A percentile compares a stretch with the other conserved stretches of the same genome.
Conservation (phyloP, 1,284 basidiomycete genomes). For the Microbotryum scabiosae region DNA sequence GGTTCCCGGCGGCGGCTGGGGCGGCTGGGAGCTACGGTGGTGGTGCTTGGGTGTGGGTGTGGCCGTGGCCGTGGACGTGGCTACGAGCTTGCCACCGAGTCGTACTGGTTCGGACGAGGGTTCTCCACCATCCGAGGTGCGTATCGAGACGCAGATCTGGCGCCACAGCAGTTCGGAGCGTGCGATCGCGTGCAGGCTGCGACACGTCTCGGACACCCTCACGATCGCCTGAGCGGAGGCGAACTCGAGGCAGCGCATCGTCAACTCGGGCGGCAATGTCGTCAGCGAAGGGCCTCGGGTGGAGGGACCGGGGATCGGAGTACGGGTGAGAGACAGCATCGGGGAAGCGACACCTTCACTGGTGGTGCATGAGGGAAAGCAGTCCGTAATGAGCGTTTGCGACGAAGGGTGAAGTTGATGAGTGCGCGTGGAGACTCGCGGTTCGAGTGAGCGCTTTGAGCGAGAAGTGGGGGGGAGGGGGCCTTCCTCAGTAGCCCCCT, state of each 20-base stretch:
- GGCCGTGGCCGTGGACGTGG: too few relatives aligned
- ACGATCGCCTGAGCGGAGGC: slow-evolving; percentile 17
- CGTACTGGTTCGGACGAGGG: not conserved
- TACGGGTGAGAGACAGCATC: too few relatives aligned
- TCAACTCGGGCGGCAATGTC: slow-evolving; percentile 23
- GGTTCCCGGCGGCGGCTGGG: not conserved
- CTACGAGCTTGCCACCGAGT: not conserved
- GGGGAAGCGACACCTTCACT: too few relatives aligned
- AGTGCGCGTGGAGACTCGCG: too few relatives aligned
- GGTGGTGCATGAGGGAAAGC: too few relatives aligned
- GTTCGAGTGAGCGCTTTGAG: too few relatives aligned
- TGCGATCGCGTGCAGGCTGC: not conserved
- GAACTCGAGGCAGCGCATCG: slow-evolving; percentile 6
- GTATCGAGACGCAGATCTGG: not conserved
- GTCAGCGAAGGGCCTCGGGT: not conserved
- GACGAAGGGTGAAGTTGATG: too few relatives aligned
- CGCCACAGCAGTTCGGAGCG: not conserved
- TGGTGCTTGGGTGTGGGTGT: not conserved
- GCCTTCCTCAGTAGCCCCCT: too few relatives aligned
- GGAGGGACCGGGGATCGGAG: too few relatives aligned
- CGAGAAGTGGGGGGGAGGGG: too few relatives aligned
- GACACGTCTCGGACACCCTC: slow-evolving; percentile 3
- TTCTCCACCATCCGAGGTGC: not conserved
- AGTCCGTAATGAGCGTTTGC: too few relatives aligned
- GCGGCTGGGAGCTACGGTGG: too few relatives aligned